Evolutionary conservation across 495 filamentous ascomycete genomes (phyloP).

Genomic region (Trichoderma erinaceum): DNA sequence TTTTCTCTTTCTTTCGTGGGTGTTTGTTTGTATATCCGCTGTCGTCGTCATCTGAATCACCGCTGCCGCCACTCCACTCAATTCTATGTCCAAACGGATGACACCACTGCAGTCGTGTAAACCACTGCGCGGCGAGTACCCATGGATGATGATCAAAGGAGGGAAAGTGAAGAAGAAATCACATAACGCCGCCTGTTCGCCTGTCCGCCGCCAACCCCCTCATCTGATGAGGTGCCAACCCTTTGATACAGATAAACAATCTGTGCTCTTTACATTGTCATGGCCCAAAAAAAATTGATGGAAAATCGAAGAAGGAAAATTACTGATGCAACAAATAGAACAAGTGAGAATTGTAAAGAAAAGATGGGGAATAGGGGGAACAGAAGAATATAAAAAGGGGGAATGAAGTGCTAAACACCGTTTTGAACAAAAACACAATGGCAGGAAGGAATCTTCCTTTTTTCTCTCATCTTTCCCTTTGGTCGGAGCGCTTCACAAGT

Average conservation of each 20-base stretch:
- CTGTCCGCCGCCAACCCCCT: not conserved
- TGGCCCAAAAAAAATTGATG: not conserved
- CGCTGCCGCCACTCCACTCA: not conserved
- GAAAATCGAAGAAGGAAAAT: not conserved
- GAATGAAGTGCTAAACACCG: not conserved
- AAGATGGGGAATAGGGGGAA: no score
- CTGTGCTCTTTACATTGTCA: constrained; percentile 1
- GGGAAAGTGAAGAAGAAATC: not conserved
- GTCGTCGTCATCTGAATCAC: not conserved
- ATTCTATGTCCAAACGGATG: not conserved
- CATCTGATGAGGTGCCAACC: not conserved
- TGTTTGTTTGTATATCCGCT: not conserved
- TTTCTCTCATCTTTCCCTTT: not conserved
- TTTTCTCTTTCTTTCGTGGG: not conserved
- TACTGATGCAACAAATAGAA: not conserved
- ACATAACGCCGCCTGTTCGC: constrained; percentile 6
- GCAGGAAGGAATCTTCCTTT: not conserved
- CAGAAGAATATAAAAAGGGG: not conserved
- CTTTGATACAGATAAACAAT: not conserved
- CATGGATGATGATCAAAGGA: not conserved
- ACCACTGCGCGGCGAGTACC: not conserved
- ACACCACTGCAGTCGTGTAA: not conserved
- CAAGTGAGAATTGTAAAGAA: no score
- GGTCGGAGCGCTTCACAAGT: constrained; percentile 17
- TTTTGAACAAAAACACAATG: not conserved